These are phyloP conservation scores for Stromatinia cepivora DNA, from an alignment of 2,329 filamentous ascomycete genomes.

Conservation along the genomic window DNA sequence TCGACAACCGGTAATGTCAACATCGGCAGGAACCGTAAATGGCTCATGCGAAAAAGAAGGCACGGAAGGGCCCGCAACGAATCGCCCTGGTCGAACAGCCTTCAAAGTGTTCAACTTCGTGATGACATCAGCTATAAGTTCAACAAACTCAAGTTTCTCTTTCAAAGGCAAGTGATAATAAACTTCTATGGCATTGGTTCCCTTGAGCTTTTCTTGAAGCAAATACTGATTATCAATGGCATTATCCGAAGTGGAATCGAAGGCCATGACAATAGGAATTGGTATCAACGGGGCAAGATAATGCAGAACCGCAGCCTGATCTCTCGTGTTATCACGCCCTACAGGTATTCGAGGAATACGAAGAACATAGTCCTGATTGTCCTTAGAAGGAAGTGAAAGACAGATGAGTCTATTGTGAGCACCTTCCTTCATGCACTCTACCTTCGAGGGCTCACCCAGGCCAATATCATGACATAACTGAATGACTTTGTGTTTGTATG, in stretches of 20 bases:
- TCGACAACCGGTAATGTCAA: constrained; percentile 1
- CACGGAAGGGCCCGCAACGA: constrained; percentile 12
- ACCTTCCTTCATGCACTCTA: constrained; percentile 30
- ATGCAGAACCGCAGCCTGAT: constrained; percentile 27
- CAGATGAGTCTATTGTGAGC: constrained; percentile 30
- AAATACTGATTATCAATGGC: constrained; percentile 26
- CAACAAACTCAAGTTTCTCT: constrained; percentile 29
- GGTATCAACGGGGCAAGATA: constrained; percentile 23
- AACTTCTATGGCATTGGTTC: constrained; percentile 7
- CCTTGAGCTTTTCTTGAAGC: constrained; percentile 28
- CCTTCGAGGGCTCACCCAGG: constrained; percentile 20
- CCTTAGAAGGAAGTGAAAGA: constrained; percentile 9
- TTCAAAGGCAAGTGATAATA: constrained; percentile 24
- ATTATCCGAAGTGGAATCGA: constrained; percentile 29
- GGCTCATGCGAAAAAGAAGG: constrained; percentile 1
- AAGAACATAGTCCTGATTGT: constrained; percentile 25
- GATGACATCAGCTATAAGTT: constrained; percentile 22
- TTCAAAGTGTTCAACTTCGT: constrained; percentile 23
- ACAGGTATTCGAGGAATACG: constrained; percentile 24
- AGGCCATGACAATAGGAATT: constrained; percentile 24
- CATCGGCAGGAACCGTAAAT: neutral
- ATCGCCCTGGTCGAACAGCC: constrained; percentile 20
- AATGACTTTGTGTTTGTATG: constrained; percentile 26
- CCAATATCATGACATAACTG: constrained; percentile 30
- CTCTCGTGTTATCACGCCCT: constrained; percentile 18